These are phyloP conservation scores for Rhizopus arrhizus DNA, from an alignment of 371 early-diverging fungal genomes.

Conservation along the genomic window DNA sequence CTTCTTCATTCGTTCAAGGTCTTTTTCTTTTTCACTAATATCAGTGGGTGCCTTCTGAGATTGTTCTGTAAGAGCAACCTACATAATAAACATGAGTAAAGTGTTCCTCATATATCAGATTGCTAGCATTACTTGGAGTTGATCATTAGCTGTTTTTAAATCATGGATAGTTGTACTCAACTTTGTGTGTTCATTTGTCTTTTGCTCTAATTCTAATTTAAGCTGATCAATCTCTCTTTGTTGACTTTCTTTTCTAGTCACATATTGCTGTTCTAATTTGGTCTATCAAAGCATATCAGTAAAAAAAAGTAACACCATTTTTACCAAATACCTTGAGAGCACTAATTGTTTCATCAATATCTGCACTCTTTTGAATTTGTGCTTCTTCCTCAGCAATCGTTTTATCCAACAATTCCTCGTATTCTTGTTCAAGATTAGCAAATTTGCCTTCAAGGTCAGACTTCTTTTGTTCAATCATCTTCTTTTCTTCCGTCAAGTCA, in stretches of 20 bases:
- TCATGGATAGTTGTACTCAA: conserved; percentile 61
- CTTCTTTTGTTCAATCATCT: conserved; percentile 60
- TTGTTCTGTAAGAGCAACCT: conserved; percentile 36
- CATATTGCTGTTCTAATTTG: conserved; percentile 85
- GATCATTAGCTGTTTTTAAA: conserved; percentile 68
- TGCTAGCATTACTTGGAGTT: conserved; percentile 56
- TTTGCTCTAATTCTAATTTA: conserved; percentile 64
- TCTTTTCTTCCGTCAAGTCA: conserved; percentile 67
- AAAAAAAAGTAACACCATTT: background rate
- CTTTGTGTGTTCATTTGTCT: conserved; percentile 71
- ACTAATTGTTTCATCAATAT: conserved; percentile 73
- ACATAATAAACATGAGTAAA: background rate
- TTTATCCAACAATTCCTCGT: conserved; percentile 89
- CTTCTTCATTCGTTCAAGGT: conserved; percentile 84
- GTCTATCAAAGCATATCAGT: conserved; percentile 26
- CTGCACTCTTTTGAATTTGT: conserved; percentile 54
- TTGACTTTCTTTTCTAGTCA: conserved; percentile 71
- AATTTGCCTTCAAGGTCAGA: conserved; percentile 76
- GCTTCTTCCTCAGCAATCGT: conserved; percentile 91
- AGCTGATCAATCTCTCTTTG: conserved; percentile 80
- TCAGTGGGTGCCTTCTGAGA: conserved; percentile 16
- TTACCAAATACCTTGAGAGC: conserved; percentile 64
- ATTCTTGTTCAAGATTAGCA: conserved; percentile 78
- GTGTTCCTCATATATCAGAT: too few relatives aligned
- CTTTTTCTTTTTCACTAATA: conserved; percentile 74